Conservation (phyloP, 768 basidiomycete genomes). For the Tephrocybe sp. region DNA sequence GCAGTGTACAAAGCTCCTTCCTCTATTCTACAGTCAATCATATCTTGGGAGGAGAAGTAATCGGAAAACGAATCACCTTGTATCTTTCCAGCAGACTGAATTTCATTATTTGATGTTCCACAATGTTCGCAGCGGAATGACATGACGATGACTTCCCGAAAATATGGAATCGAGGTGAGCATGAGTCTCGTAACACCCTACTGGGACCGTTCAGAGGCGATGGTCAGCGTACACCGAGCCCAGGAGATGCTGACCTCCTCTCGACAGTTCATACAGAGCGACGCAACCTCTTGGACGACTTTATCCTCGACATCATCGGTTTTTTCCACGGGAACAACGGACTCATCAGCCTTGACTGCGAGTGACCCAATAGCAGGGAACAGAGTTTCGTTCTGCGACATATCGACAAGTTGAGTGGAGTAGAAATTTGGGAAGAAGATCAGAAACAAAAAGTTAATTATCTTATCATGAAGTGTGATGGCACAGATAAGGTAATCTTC, state of each 20-base stretch:
- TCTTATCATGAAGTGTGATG: too few species aligned
- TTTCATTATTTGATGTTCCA: slow-evolving; percentile 87
- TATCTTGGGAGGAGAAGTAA: not conserved
- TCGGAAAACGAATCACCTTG: slow-evolving; percentile 49
- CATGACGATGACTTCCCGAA: slow-evolving; percentile 93
- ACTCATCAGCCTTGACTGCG: slow-evolving; percentile 13
- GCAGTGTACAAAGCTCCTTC: slow-evolving; percentile 83
- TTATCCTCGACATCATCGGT: slow-evolving; percentile 51
- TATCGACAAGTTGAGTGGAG: not conserved
- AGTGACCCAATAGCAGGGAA: slow-evolving; percentile 17
- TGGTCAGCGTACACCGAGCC: not conserved
- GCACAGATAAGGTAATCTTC: too few species aligned
- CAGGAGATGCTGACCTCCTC: slow-evolving; percentile 66
- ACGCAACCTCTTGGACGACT: slow-evolving; percentile 82
- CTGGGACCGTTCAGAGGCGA: slow-evolving; percentile 23
- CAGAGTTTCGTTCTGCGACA: slow-evolving; percentile 7
- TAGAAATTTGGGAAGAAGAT: too few species aligned
- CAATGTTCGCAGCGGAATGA: slow-evolving; percentile 97
- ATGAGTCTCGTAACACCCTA: slow-evolving; percentile 89
- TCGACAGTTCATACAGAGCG: slow-evolving; percentile 91
- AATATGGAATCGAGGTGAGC: slow-evolving; percentile 93
- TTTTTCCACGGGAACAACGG: not conserved
- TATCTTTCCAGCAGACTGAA: slow-evolving; percentile 86
- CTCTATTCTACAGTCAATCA: slow-evolving; percentile 43
- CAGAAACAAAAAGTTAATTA: too few species aligned